Conservation (phyloP, 108 stramenopile species). For the Conticribra weissflogii region DNA sequence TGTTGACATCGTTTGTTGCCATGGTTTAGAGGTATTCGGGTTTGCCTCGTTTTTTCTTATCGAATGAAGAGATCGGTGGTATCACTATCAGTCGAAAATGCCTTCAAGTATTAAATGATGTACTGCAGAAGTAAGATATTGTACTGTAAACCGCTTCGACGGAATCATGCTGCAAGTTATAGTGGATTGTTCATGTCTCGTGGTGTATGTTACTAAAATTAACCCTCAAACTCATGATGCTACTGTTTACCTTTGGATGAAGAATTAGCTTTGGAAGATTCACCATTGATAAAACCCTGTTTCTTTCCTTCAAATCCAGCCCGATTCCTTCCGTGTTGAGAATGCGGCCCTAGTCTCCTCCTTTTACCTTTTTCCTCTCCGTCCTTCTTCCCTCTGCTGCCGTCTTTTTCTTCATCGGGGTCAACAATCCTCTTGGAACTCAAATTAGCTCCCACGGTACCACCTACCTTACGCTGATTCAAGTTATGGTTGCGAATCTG, state of each 20-base stretch:
- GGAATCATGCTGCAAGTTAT: no score
- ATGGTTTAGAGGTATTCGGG: no score
- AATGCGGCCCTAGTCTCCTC: conserved; percentile 48
- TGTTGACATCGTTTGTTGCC: no score
- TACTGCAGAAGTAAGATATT: no score
- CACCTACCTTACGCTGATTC: conserved; percentile 75
- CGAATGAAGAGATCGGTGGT: no score
- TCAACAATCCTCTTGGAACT: conserved; percentile 70
- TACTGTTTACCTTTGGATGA: conserved; percentile 24
- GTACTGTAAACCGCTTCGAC: no score
- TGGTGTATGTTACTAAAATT: no score
- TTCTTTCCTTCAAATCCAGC: conserved; percentile 90
- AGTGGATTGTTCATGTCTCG: no score
- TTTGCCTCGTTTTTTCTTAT: no score
- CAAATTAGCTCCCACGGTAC: conserved; percentile 74
- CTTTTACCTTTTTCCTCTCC: conserved; percentile 38
- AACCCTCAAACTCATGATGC: no score
- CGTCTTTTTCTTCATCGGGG: conserved; percentile 41
- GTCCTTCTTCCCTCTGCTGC: conserved; percentile 11
- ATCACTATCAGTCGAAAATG: no score
- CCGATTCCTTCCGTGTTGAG: conserved; percentile 50
- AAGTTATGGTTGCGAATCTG: conserved; percentile 87
- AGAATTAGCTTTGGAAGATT: conserved; percentile 12
- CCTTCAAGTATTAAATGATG: no score
- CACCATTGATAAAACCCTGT: conserved; percentile 77